A percentile compares a stretch with the other conserved stretches of the same genome.
Evolutionary conservation across 345 rosid genomes (phyloP).

Genomic region (Sapria himalayana): DNA sequence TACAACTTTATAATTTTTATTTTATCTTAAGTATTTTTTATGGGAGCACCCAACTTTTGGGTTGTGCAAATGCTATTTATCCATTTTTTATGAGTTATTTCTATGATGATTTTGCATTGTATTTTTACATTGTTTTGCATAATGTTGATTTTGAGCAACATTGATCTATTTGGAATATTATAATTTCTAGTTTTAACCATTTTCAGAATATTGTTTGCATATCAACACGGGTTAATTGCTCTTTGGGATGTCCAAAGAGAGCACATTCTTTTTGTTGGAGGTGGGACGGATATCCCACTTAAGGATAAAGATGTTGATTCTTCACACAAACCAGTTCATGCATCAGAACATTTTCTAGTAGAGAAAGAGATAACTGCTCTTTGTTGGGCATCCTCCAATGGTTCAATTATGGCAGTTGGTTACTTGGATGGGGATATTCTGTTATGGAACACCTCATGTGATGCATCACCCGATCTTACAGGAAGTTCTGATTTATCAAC

Average conservation of each 20-base stretch:
- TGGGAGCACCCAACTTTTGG: too few relatives aligned
- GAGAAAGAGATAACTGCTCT: slow-evolving; percentile 75
- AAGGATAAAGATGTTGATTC: slow-evolving; percentile 20
- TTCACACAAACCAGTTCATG: slow-evolving; percentile 17
- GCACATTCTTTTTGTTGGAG: slow-evolving; percentile 29
- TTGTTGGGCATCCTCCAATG: slow-evolving; percentile 73
- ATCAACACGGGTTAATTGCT: slow-evolving; percentile 44
- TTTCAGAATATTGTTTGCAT: slow-evolving; percentile 67
- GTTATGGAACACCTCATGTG: slow-evolving; percentile 40
- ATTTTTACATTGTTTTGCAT: too few relatives aligned
- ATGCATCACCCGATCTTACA: slow-evolving; percentile 15
- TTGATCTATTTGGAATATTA: too few relatives aligned
- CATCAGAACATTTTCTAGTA: slow-evolving; percentile 15
- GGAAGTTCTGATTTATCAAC: too few relatives aligned
- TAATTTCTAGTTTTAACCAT: too few relatives aligned
- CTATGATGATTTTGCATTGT: too few relatives aligned
- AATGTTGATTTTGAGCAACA: too few relatives aligned
- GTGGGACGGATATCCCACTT: slow-evolving; percentile 44
- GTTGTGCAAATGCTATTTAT: too few relatives aligned
- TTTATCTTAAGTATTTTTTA: too few relatives aligned
- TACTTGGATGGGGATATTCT: slow-evolving; percentile 75
- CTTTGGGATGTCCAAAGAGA: slow-evolving; percentile 79
- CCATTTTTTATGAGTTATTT: too few relatives aligned
- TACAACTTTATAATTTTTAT: too few relatives aligned
- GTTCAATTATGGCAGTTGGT: slow-evolving; percentile 74